These are phyloP conservation scores for Thraustochytrium aureum DNA, from an alignment of 352 stramenopile genomes.

Conservation along the genomic window DNA sequence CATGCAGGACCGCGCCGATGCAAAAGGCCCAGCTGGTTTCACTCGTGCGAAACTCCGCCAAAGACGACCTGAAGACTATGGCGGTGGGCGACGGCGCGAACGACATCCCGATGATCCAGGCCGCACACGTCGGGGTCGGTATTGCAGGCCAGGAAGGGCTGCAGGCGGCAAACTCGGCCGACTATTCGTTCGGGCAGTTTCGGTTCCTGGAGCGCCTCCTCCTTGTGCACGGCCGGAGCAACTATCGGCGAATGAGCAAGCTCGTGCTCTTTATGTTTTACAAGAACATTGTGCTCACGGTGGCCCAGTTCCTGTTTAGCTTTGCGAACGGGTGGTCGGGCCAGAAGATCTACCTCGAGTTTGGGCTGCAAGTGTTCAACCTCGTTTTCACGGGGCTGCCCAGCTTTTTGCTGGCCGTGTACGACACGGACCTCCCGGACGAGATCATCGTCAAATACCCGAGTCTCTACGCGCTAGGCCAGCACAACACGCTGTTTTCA, in stretches of 20 bases:
- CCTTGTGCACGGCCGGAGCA: conserved; percentile 98
- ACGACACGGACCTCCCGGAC: conserved; percentile 27
- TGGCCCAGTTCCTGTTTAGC: conserved; percentile 85
- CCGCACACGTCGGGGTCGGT: conserved; percentile 96
- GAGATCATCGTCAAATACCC: background rate
- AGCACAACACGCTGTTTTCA: conserved; percentile 22
- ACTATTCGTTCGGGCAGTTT: conserved; percentile 99
- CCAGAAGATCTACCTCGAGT: conserved; percentile 47
- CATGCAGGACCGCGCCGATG: background rate
- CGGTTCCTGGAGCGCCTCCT: conserved; percentile 87
- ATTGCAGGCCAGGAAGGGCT: conserved; percentile 98
- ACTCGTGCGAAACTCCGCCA: background rate
- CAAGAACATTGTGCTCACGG: conserved; percentile 97
- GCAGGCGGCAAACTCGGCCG: conserved; percentile 96
- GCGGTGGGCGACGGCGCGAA: conserved; percentile 97
- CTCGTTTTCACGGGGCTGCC: conserved; percentile 38
- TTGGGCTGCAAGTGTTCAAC: conserved; percentile 43
- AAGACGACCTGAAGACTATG: conserved; percentile 64
- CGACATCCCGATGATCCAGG: conserved; percentile 99
- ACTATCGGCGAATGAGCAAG: conserved; percentile 95
- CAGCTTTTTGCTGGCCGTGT: conserved; percentile 36
- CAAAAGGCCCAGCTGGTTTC: background rate
- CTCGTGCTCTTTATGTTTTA: conserved; percentile 98
- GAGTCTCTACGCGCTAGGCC: conserved; percentile 12
- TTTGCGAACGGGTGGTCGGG: conserved; percentile 91